Base-by-base conservation (phyloP, 768 basidiomycete genomes). In the Suillus variegatus region DNA sequence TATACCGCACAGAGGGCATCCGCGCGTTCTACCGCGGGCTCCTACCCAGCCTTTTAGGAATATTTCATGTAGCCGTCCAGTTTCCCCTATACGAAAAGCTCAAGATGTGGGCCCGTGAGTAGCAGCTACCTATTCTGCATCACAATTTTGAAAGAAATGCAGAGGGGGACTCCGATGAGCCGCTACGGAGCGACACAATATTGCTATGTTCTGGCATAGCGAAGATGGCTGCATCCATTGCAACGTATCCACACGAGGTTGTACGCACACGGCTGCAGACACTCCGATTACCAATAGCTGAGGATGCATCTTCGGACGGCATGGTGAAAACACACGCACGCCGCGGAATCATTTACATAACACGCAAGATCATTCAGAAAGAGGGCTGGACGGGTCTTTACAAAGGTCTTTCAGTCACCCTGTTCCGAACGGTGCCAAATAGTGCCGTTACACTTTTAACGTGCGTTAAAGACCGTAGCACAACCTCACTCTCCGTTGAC, bases 231-330 rank as follows among this genome's bases (percentile, higher is more conserved):
- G 97, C 97, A 9, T 95, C 95, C 20, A 80, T 98, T 22, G 92
- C 91, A 44, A 99, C 97, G 41, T 99, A 99, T 76, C 97, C 97
- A 1, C 97, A 99, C 78, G 97, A 99, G 77, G 97, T 99, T 52
- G 85, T 99, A 43, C 92, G 97, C n/a, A 99, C 97, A n/a, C 88
- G 97, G 6, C 79, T 99, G 57, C 97, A 99, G 77, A 96, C 97
- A 4, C 87, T 90, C 70, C 83, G 86, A 65, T 85, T 87, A 61
- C 90, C 87, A 54, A 80, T 92, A 57, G 81, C 84, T 52, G 84
- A 84, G 69, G 84, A 84, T 68, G 71, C 84, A 69, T 85, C 85
- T 5, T 87, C 87, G 16, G 85, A 87, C 61, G 86, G 87, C 32
- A 86, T 88, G 85, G 70, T 88, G 71, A 85, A 82, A 72, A 72